Evolutionary conservation across 306 rosid genomes (phyloP).

Genomic region (Dalbergia cochinchinensis): DNA sequence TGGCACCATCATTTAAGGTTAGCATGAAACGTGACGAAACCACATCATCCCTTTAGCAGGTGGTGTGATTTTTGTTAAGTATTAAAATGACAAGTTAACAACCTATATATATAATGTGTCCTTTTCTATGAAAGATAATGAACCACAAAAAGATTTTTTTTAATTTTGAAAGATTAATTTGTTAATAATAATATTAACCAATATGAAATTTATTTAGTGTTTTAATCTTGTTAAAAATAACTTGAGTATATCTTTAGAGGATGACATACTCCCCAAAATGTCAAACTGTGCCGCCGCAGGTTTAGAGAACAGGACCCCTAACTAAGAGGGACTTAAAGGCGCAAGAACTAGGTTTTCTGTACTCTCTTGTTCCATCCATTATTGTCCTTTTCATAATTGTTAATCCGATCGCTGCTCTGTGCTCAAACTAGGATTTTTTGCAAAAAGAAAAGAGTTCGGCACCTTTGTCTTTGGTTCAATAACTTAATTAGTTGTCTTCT

Average conservation of each 20-base stretch:
- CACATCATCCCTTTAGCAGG: too few relatives aligned
- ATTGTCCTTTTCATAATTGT: background rate
- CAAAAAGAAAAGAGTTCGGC: background rate
- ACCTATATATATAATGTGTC: too few relatives aligned
- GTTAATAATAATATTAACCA: too few relatives aligned
- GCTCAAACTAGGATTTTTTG: slow-evolving; percentile 1
- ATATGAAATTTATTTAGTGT: too few relatives aligned
- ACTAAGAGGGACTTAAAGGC: slow-evolving; percentile 1
- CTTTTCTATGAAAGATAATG: too few relatives aligned
- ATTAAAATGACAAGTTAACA: too few relatives aligned
- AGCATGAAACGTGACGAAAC: too few relatives aligned
- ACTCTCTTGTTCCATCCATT: background rate
- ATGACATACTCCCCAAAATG: background rate
- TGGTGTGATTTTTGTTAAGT: too few relatives aligned
- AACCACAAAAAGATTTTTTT: too few relatives aligned
- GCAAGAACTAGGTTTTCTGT: slow-evolving; percentile 8
- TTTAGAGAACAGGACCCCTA: slow-evolving; percentile 20
- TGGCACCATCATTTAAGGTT: too few relatives aligned
- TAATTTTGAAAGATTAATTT: too few relatives aligned
- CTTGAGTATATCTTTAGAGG: background rate
- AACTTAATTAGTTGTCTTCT: background rate
- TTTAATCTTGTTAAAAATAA: too few relatives aligned
- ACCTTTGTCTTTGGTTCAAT: slow-evolving; percentile 17
- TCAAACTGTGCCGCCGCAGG: background rate
- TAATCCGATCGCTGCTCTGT: background rate